phyloP scores from a whole-genome alignment of 176 grass and related monocot species.

The Bothriochloa decipiens region DNA sequence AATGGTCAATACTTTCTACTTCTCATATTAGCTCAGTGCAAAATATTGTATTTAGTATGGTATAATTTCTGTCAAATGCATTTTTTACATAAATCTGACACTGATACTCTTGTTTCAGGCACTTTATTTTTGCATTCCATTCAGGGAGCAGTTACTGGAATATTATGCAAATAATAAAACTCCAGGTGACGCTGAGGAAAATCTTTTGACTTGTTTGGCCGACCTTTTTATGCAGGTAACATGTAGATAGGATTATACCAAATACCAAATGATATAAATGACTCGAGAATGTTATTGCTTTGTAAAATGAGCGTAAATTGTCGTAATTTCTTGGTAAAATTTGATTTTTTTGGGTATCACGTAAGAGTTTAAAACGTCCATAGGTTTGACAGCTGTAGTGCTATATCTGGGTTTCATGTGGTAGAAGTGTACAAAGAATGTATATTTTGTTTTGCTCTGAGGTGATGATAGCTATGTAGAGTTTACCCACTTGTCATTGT shows the following conservation, averaged over 20 bases:
- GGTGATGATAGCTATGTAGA: neutral
- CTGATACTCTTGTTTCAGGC: conserved; percentile 69
- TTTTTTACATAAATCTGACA: conserved; percentile 35
- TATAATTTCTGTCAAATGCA: neutral
- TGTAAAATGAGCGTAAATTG: conserved; percentile 23
- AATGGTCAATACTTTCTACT: conserved; percentile 4
- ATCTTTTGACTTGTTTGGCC: conserved; percentile 90
- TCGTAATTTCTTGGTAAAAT: neutral
- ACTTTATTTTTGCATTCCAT: conserved; percentile 93
- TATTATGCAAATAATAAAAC: conserved; percentile 80
- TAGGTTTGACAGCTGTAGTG: neutral
- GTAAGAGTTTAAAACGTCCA: neutral
- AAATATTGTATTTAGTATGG: neutral
- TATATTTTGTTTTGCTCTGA: neutral
- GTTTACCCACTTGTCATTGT: neutral
- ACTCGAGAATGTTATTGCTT: conserved; percentile 20
- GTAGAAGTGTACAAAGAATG: neutral
- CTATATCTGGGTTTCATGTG: neutral
- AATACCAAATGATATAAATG: neutral
- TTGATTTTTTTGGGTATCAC: neutral
- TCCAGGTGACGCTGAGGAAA: conserved; percentile 78
- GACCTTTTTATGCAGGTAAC: conserved; percentile 98
- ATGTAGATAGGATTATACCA: neutral
- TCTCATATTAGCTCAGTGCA: neutral
- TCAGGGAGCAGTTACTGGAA: conserved; percentile 84